Conservation (phyloP, 495 filamentous ascomycete species). For the Pyrenopolyporus hunteri region DNA sequence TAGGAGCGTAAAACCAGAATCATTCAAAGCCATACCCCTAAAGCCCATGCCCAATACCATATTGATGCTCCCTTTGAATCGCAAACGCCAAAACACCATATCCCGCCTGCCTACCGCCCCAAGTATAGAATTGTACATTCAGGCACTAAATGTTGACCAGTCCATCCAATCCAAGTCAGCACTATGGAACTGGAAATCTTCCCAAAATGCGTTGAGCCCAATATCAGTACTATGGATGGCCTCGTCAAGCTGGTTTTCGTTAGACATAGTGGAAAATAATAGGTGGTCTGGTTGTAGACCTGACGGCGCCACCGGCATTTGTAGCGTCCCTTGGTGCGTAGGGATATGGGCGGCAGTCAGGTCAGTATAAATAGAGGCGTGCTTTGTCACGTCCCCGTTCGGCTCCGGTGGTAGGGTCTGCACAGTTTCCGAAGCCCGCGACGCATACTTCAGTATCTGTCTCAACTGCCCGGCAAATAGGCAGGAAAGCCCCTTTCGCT, state of each 20-base stretch:
- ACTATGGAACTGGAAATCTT: slow-evolving; percentile 43
- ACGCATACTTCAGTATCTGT: slow-evolving; percentile 40
- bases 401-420: slow-evolving; percentile 24
- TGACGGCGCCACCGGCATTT: slow-evolving; percentile 33
- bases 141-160: slow-evolving; percentile 40
- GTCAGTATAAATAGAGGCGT: slow-evolving; percentile 34
- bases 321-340: slow-evolving; percentile 32
- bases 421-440: slow-evolving; percentile 32
- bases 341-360: slow-evolving; percentile 30
- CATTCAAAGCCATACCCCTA: slow-evolving; percentile 16
- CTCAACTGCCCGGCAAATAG: slow-evolving; percentile 42
- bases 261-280: slow-evolving; percentile 44
- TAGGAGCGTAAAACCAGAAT: slow-evolving; percentile 24
- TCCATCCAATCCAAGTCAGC: slow-evolving; percentile 45
- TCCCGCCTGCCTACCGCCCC: too few species aligned
- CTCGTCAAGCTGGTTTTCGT: slow-evolving; percentile 44
- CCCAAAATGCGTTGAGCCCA: slow-evolving; percentile 42
- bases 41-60: slow-evolving; percentile 15
- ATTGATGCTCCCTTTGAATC: slow-evolving; percentile 21
- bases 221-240: slow-evolving; percentile 43
- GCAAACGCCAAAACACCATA: slow-evolving; percentile 30
- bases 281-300: slow-evolving; percentile 40
- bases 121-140: slow-evolving; percentile 21
- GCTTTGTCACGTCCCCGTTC: slow-evolving; percentile 23
- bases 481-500: slow-evolving; percentile 61